Conservation (phyloP, 805 yeast species). For the Candida ortonii region DNA sequence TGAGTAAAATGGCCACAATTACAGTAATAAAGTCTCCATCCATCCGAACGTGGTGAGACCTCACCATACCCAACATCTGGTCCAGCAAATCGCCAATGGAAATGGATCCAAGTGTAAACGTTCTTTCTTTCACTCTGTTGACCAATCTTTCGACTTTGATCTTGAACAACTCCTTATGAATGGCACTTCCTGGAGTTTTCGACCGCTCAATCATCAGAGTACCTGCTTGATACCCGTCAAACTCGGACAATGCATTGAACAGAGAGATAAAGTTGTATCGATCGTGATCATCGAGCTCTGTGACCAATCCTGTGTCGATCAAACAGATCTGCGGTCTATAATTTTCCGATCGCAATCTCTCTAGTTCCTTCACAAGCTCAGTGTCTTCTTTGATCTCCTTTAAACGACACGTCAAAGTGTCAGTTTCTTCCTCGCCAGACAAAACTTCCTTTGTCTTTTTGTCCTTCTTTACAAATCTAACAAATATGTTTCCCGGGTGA, state of each 20-base stretch:
- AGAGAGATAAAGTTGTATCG: constrained; percentile 84
- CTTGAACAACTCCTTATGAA: constrained; percentile 82
- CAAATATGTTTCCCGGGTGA: constrained; percentile 93
- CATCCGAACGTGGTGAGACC: constrained; percentile 93
- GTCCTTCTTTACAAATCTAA: constrained; percentile 40
- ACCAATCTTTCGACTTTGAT: constrained; percentile 83
- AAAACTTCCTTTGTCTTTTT: constrained; percentile 38
- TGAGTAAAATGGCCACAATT: constrained; percentile 83
- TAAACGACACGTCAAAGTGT: constrained; percentile 42
- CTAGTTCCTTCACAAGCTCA: constrained; percentile 40
- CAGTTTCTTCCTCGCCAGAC: constrained; percentile 46
- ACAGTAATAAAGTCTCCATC: constrained; percentile 96
- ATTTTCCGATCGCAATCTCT: constrained; percentile 47
- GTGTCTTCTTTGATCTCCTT: constrained; percentile 33
- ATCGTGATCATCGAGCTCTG: constrained; percentile 77
- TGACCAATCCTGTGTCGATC: constrained; percentile 90
- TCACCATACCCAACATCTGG: constrained; percentile 84
- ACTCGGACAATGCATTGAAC: constrained; percentile 82
- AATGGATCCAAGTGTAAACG: constrained; percentile 88
- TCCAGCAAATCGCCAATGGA: constrained; percentile 89
- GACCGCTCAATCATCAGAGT: constrained; percentile 94
- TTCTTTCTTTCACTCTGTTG: constrained; percentile 73
- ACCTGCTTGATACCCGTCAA: constrained; percentile 94
- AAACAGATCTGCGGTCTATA: constrained; percentile 85
- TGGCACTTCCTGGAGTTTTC: constrained; percentile 88